Conservation (phyloP, 78 protist genomes). For the Acrasis kona region DNA sequence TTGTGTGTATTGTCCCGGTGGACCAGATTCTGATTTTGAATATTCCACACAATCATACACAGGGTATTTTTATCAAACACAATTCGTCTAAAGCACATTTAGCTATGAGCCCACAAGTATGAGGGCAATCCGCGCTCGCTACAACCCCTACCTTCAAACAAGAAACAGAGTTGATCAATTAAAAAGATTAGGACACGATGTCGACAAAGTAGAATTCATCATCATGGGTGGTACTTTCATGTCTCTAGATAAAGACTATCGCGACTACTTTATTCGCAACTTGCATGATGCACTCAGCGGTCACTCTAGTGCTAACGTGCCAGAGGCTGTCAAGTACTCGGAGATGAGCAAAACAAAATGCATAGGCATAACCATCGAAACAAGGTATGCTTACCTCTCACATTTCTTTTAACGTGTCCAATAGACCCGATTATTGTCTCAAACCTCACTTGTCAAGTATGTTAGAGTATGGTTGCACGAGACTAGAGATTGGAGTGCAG, state of each 20-base stretch:
- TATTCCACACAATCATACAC: slow-evolving; percentile 65
- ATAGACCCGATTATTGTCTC: slow-evolving; percentile 94
- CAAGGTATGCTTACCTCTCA: too few relatives aligned
- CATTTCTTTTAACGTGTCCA: too few relatives aligned
- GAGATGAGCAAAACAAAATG: slow-evolving; percentile 69
- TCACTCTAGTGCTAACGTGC: slow-evolving; percentile 63
- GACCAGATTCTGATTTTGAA: slow-evolving; percentile 94
- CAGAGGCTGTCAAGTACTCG: slow-evolving; percentile 52
- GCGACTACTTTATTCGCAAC: slow-evolving; percentile 77
- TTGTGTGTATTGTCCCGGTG: slow-evolving; percentile 84
- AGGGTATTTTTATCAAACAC: too few relatives aligned
- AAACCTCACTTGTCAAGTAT: slow-evolving; percentile 46
- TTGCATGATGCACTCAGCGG: slow-evolving; percentile 94
- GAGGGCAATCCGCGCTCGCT: slow-evolving; percentile 94
- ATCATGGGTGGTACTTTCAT: slow-evolving; percentile 98
- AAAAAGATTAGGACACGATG: slow-evolving; percentile 77
- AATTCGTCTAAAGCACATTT: too few relatives aligned
- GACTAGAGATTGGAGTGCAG: slow-evolving; percentile 93
- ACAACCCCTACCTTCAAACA: slow-evolving; percentile 84
- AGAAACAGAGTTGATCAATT: slow-evolving; percentile 78
- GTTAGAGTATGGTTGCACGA: slow-evolving; percentile 78
- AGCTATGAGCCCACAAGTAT: slow-evolving; percentile 95
- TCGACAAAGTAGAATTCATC: slow-evolving; percentile 88
- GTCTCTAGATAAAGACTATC: slow-evolving; percentile 70
- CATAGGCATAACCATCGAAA: slow-evolving; percentile 91